phyloP scores from a whole-genome alignment of 257 asterid species.

The Fraxinus cuspidata region DNA sequence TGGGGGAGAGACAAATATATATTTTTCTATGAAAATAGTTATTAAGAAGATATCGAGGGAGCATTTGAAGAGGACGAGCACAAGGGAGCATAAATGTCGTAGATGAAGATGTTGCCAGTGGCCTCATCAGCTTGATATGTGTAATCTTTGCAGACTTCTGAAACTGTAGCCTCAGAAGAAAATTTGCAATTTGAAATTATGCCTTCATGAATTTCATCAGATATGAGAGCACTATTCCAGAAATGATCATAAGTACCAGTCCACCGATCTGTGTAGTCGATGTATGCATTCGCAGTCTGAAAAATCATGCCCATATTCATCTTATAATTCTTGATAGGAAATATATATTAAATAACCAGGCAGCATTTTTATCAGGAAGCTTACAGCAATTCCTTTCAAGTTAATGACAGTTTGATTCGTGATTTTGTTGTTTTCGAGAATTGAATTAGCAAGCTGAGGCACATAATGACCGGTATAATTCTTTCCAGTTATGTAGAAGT shows the following conservation, averaged over 20 bases:
- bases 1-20: too few relatives aligned
- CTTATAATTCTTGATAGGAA: background rate
- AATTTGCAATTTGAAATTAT: conserved; percentile 27
- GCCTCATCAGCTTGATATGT: background rate
- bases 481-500: conserved; percentile 56
- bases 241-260: conserved; percentile 23
- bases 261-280: conserved; percentile 24
- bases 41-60: background rate
- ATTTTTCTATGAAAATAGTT: background rate
- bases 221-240: conserved; percentile 35
- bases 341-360: background rate
- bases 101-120: conserved; percentile 8
- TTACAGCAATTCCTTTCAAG: conserved; percentile 60
- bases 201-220: conserved; percentile 28
- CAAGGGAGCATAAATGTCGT: conserved; percentile 39
- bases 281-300: conserved; percentile 44
- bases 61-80: conserved; percentile 11
- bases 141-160: conserved; percentile 3
- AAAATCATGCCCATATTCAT: background rate
- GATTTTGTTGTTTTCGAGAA: conserved; percentile 43
- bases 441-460: conserved; percentile 59
- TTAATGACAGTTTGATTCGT: conserved; percentile 44
- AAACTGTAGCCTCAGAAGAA: background rate
- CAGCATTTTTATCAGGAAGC: background rate
- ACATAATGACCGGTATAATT: conserved; percentile 63